Base-by-base conservation (phyloP, 2,329 filamentous ascomycete genomes). In the Exutisphaerella laricina region DNA sequence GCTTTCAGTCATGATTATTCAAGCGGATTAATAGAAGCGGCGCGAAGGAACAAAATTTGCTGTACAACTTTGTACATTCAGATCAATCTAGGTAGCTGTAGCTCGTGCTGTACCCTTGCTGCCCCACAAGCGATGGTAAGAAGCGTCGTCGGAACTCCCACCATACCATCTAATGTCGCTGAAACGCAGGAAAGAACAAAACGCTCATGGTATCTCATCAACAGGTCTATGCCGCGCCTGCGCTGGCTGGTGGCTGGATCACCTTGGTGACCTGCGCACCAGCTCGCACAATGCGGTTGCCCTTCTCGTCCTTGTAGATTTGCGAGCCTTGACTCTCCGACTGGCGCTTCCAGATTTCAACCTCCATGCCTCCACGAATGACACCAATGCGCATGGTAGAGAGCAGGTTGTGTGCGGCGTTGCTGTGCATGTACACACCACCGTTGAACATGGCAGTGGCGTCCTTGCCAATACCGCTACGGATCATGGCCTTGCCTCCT, bases 311-410 rank as follows among this genome's bases (percentile, higher is more conserved):
- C 64, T 86, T 88, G 65, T 87, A 78, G 54, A 84, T 82, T 45
- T 82, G 79, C 45, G 85, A 76, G 57, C 89, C 85, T 73, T 90
- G 89, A 73, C 85, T 87, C 69, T 89, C 85, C 58, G 81, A 78
- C 66, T 89, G 84, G 30, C 85, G 82, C 78, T 92, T 92, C 87
- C 87, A 94, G 68, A 92, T 88, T 74, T 94, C 87, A 20, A 94
- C 87, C 66, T 92, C 87, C 64, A 85, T 88, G 31, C 87, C 87
- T 52, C 87, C 87, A 39, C 85, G 84, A 51, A 94, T 83, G 36
- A 94, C 86, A 66, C 85, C 87, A 10, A 92, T 82, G 56, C 87
- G 78, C 85, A 92, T 92, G 55, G 85, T 92, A 5, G 84, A 88
- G 51, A 94, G 76, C 48, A 92, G 69, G 70, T 94, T 94, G 75